Percentiles rank a stretch among this genome's conserved stretches.
phyloP scores from a whole-genome alignment of 805 yeast species.

The Ogataea allantospora region DNA sequence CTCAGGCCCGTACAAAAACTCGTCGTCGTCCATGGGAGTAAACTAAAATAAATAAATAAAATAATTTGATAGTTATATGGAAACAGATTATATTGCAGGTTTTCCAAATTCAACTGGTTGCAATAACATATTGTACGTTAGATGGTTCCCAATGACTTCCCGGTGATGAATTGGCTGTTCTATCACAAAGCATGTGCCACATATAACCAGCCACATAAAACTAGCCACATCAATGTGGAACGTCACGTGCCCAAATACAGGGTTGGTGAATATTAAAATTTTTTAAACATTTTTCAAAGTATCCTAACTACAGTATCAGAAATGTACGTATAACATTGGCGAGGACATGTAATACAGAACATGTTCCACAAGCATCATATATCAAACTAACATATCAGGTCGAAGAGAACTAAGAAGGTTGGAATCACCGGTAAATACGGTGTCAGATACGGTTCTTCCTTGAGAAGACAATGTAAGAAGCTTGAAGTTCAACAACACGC shows the following conservation, averaged over 20 bases:
- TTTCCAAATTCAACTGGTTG: too few relatives aligned
- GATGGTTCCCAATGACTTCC: too few relatives aligned
- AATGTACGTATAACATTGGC: slow-evolving; percentile 10
- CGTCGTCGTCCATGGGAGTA: slow-evolving; percentile 54
- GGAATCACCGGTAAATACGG: slow-evolving; percentile 99
- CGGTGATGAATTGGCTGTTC: too few relatives aligned
- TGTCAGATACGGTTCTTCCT: slow-evolving; percentile 99
- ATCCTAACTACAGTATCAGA: slow-evolving; percentile 13
- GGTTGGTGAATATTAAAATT: slow-evolving; percentile 9
- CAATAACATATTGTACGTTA: too few relatives aligned
- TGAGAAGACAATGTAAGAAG: slow-evolving; percentile 99
- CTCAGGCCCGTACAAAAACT: slow-evolving; percentile 61
- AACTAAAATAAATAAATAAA: slow-evolving; percentile 4
- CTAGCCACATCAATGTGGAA: slow-evolving; percentile 1
- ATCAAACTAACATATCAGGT: slow-evolving; percentile 50
- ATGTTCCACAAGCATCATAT: not conserved
- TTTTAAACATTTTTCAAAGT: slow-evolving; percentile 13
- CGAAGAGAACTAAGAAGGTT: slow-evolving; percentile 99
- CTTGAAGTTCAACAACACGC: slow-evolving; percentile 99
- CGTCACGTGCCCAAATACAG: slow-evolving; percentile 7
- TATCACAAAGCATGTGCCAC: slow-evolving; percentile 1
- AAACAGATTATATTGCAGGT: too few relatives aligned
- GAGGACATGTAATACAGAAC: not conserved
- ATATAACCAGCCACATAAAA: too few relatives aligned
- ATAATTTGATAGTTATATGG: not conserved